Base-by-base conservation (phyloP, 1,139 yeast genomes). In the Debaryomyces sp. region DNA sequence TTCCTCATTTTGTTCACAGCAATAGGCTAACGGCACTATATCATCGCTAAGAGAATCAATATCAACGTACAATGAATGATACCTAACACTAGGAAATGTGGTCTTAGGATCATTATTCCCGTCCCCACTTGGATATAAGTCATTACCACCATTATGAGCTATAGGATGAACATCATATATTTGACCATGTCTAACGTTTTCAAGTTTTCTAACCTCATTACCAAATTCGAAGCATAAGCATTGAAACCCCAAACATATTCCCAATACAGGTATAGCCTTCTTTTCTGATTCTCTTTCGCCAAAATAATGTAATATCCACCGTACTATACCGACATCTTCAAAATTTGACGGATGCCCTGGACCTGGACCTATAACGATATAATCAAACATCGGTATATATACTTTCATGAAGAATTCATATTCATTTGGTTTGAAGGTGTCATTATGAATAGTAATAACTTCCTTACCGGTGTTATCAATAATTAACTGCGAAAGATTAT, bases 161-260 rank as follows among this genome's bases (percentile, higher is more conserved):
- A 55, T 35, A 0, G 79, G 81, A 2, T 60, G 54, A 13, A 86
- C 77, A 4, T 69, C 62, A 56, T 87, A 89, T 0, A 89, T 80
- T 61, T 91, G 97, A 3, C 99, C 99, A 62, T 95, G 99, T 53
- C 84, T 83, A 10, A 92, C 86, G 2, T 77, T 70, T 1, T 69
- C 64, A 48, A 91, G 72, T 47, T 81, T 75, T 17, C 63, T 64
- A 3, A 92, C 81, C 5, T 64, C 52, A 47, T 82, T 82, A 8
- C 92, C 96, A 59, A 77, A 77, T n/a, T 80, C 80, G 39, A 77
- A 68, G 57, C 96, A 89, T 57, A 95, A 67, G 41, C 90, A 80
- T 63, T 95, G 99, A 62, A 91, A 89, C 0, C 99, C 99, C 15
- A 95, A 72, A 60, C 99, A 95, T 6, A 95, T 87, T 0, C 99